Evolutionary conservation across 768 basidiomycete species (phyloP).

Genomic region (Dentipellis sp.): DNA sequence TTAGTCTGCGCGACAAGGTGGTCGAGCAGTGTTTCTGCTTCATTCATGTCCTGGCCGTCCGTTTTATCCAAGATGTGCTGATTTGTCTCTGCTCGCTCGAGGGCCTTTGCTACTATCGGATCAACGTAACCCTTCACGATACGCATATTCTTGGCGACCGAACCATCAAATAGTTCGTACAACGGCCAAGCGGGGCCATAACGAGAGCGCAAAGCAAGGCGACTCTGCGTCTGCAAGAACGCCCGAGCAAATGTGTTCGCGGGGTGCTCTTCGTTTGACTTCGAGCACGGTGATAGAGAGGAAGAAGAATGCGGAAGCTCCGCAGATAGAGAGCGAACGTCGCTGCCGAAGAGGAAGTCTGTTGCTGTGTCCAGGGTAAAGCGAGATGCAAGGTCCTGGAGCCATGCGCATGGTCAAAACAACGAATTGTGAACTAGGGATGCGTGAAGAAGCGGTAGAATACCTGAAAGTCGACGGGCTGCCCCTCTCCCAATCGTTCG

Average conservation of each 20-base stretch:
- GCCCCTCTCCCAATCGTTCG: background rate
- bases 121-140: background rate
- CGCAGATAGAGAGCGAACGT: conserved; percentile 27
- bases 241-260: background rate
- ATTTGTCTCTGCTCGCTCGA: background rate
- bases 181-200: background rate
- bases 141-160: background rate
- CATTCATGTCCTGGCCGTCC: no score
- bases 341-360: conserved; percentile 39
- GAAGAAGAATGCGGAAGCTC: conserved; percentile 29
- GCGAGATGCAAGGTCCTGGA: conserved; percentile 33
- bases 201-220: background rate
- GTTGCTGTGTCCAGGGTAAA: conserved; percentile 44
- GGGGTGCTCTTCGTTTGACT: background rate
- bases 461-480: background rate
- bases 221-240: background rate
- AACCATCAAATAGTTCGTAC: background rate
- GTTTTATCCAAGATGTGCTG: background rate
- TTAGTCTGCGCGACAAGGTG: conserved; percentile 28
- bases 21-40: conserved; percentile 31
- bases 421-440: background rate
- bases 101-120: background rate
- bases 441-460: background rate
- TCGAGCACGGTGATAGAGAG: background rate
- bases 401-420: background rate